A percentile compares a stretch with the other conserved stretches of the same genome.
Evolutionary conservation across 768 basidiomycete species (phyloP).

Genomic region (Tricholoma hemisulphureum): DNA sequence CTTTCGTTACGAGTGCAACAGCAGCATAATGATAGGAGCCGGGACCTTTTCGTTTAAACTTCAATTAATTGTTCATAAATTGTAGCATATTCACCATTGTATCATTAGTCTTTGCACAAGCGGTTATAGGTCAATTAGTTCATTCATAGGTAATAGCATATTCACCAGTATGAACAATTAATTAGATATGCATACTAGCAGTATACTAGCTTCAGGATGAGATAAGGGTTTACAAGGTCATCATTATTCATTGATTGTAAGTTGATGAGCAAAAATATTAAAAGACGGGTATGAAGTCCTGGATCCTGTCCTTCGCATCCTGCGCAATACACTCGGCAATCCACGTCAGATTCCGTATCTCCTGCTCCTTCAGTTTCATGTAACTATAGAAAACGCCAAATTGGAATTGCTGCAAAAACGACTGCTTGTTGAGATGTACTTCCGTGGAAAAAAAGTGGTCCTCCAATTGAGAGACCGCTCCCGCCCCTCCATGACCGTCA

Average conservation of each 20-base stretch:
- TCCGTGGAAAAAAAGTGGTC: constrained; percentile 94
- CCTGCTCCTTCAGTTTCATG: constrained; percentile 89
- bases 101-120: background rate
- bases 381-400: constrained; percentile 91
- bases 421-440: constrained; percentile 89
- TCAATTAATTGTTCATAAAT: background rate
- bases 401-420: constrained; percentile 97
- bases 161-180: too few relatives aligned
- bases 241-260: background rate
- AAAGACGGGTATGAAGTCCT: constrained; percentile 92
- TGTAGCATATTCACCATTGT: background rate
- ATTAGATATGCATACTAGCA: background rate
- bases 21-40: constrained; percentile 16
- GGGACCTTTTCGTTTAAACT: background rate
- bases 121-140: too few relatives aligned
- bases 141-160: too few relatives aligned
- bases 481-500: constrained; percentile 40
- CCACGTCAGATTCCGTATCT: constrained; percentile 86
- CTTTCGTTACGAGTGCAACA: constrained; percentile 49
- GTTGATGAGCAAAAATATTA: constrained; percentile 36
- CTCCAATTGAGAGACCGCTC: constrained; percentile 71
- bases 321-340: constrained; percentile 99
- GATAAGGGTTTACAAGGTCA: background rate
- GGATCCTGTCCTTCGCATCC: constrained; percentile 92
- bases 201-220: background rate